phyloP scores from a whole-genome alignment of 768 basidiomycete species.

The Wakefieldia striispora region DNA sequence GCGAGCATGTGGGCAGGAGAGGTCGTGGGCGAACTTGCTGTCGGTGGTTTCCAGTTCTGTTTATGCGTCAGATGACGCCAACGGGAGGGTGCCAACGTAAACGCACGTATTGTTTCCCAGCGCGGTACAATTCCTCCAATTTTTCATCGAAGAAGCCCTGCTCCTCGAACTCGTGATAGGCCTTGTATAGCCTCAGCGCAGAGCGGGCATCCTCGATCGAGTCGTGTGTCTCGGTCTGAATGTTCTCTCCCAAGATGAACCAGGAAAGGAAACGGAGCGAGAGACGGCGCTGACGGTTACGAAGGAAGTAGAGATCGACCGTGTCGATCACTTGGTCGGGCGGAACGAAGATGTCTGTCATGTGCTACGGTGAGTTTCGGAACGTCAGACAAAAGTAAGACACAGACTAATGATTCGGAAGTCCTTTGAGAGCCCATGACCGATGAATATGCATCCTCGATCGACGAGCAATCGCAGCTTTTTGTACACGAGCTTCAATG shows the following conservation, averaged over 20 bases:
- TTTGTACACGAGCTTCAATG: conserved; percentile 97
- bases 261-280: conserved; percentile 92
- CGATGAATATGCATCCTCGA: conserved; percentile 93
- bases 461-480: conserved; percentile 93
- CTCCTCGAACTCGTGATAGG: conserved; percentile 73
- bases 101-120: conserved; percentile 70
- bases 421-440: conserved; percentile 96
- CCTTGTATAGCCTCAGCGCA: conserved; percentile 81
- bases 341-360: conserved; percentile 89
- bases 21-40: conserved; percentile 3
- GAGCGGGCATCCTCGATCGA: conserved; percentile 97
- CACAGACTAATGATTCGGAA: conserved; percentile 95
- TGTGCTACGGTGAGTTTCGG: not conserved
- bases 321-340: conserved; percentile 96
- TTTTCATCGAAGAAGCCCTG: conserved; percentile 80
- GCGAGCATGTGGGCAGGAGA: conserved; percentile 1
- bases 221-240: conserved; percentile 93
- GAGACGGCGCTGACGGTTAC: conserved; percentile 77
- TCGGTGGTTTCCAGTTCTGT: conserved; percentile 61
- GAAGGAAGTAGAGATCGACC: conserved; percentile 91
- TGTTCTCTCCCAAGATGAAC: conserved; percentile 89
- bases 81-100: too few relatives aligned
- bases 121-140: conserved; percentile 80
- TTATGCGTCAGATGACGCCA: not conserved
- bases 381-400: not conserved